phyloP scores from a whole-genome alignment of 768 basidiomycete genomes.

The Melanogaster broomeanus region DNA sequence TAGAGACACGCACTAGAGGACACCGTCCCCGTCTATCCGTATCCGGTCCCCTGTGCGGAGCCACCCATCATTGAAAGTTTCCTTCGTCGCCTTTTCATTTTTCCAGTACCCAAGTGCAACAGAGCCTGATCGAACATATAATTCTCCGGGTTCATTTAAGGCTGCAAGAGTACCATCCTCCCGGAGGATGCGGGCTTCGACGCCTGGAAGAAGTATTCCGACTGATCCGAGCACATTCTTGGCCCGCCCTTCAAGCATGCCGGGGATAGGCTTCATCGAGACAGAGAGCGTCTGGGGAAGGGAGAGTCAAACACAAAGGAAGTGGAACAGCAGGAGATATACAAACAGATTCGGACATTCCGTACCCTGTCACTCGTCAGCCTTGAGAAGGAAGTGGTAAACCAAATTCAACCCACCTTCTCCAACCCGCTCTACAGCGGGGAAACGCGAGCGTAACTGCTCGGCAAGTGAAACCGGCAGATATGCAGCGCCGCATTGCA shows the following conservation, averaged over 20 bases:
- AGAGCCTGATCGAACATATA: slow-evolving; percentile 57
- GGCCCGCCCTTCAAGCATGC: slow-evolving; percentile 45
- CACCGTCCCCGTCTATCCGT: slow-evolving; percentile 56
- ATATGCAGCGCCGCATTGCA: slow-evolving; percentile 65
- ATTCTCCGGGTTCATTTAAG: slow-evolving; percentile 62
- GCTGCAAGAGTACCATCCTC: slow-evolving; percentile 59
- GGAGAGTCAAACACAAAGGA: not conserved
- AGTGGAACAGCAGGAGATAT: not conserved
- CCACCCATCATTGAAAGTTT: slow-evolving; percentile 74
- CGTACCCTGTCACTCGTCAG: slow-evolving; percentile 52
- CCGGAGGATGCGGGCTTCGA: slow-evolving; percentile 62
- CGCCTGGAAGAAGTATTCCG: slow-evolving; percentile 62
- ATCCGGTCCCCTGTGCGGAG: slow-evolving; percentile 74
- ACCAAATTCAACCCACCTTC: slow-evolving; percentile 44
- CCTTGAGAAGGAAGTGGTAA: not conserved
- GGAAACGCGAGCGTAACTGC: slow-evolving; percentile 41
- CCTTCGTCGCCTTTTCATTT: slow-evolving; percentile 63
- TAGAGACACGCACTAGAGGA: slow-evolving; percentile 57
- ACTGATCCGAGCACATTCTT: slow-evolving; percentile 44
- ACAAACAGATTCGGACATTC: slow-evolving; percentile 69
- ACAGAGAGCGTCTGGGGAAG: slow-evolving; percentile 54
- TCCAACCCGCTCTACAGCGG: slow-evolving; percentile 32
- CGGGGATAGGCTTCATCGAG: slow-evolving; percentile 44
- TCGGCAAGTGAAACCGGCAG: slow-evolving; percentile 56
- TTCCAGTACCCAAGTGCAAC: slow-evolving; percentile 72